Evolutionary conservation across 1,284 basidiomycete species (phyloP).

Genomic region (Stygiomarasmius scandens): DNA sequence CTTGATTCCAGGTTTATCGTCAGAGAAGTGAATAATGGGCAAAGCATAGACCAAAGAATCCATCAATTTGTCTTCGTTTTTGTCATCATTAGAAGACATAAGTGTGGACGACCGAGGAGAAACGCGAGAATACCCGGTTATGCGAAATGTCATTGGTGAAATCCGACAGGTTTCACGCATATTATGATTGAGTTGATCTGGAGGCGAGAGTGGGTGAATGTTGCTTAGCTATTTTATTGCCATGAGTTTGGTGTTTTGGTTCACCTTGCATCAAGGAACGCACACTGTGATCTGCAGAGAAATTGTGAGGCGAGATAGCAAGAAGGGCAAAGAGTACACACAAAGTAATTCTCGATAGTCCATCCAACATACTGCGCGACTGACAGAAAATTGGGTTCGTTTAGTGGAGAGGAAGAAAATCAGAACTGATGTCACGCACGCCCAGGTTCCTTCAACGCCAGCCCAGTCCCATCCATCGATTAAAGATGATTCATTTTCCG

Average conservation of each 20-base stretch:
- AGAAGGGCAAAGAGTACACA: constrained; percentile 29
- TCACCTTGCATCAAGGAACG: constrained; percentile 8
- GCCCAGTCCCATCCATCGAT: constrained; percentile 61
- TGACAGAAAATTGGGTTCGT: constrained; percentile 21
- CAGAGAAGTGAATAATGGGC: constrained; percentile 54
- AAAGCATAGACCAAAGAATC: constrained; percentile 35
- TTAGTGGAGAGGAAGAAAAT: not conserved
- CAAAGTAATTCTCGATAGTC: constrained; percentile 56
- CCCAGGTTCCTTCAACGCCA: constrained; percentile 57
- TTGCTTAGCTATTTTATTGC: not conserved
- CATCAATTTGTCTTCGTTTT: constrained; percentile 10
- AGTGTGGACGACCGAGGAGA: constrained; percentile 6
- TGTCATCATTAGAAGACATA: constrained; percentile 1
- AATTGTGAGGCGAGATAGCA: not conserved
- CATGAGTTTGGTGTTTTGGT: not conserved
- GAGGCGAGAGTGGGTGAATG: constrained; percentile 23
- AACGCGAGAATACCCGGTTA: constrained; percentile 46
- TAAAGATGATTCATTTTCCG: not conserved
- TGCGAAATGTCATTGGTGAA: constrained; percentile 51
- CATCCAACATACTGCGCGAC: constrained; percentile 61
- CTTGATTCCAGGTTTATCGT: constrained; percentile 28
- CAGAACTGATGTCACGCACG: constrained; percentile 34
- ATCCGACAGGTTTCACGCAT: constrained; percentile 52
- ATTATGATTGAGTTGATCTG: constrained; percentile 28
- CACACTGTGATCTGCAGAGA: constrained; percentile 41